A percentile compares a stretch with the other conserved stretches of the same genome.
phyloP scores from a whole-genome alignment of 2,329 filamentous ascomycete genomes.

The Rhynchosporium secalis region DNA sequence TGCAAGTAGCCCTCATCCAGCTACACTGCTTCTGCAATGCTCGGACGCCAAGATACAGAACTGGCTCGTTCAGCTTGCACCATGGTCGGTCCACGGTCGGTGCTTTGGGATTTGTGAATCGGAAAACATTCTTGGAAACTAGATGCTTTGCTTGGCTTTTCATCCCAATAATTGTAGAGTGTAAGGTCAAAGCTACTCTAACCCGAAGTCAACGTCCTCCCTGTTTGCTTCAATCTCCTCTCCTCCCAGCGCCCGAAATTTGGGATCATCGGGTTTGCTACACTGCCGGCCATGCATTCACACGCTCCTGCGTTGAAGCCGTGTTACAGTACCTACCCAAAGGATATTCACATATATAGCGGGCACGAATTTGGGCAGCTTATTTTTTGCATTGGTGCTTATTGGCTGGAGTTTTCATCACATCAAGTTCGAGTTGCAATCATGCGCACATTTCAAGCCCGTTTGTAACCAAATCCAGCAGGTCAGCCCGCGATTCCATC shows the following conservation, averaged over 20 bases:
- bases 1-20: not conserved
- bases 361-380: not conserved
- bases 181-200: not conserved
- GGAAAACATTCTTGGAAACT: not conserved
- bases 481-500: not conserved
- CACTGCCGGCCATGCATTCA: constrained; percentile 1
- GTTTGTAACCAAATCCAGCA: not conserved
- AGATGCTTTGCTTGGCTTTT: constrained; percentile 3
- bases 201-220: not conserved
- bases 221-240: constrained; percentile 4
- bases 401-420: not conserved
- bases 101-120: no score
- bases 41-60: no score
- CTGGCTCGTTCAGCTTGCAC: no score
- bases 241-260: constrained; percentile 1
- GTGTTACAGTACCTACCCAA: not conserved
- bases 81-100: no score
- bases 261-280: not conserved
- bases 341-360: no score
- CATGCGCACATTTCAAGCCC: not conserved
- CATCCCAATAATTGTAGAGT: constrained; percentile 6
- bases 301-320: constrained; percentile 8
- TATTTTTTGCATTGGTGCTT: not conserved
- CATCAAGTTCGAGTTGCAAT: not conserved
- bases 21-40: not conserved